Base-by-base conservation (phyloP, 1,139 yeast species). In the Protomyces inouyei region DNA sequence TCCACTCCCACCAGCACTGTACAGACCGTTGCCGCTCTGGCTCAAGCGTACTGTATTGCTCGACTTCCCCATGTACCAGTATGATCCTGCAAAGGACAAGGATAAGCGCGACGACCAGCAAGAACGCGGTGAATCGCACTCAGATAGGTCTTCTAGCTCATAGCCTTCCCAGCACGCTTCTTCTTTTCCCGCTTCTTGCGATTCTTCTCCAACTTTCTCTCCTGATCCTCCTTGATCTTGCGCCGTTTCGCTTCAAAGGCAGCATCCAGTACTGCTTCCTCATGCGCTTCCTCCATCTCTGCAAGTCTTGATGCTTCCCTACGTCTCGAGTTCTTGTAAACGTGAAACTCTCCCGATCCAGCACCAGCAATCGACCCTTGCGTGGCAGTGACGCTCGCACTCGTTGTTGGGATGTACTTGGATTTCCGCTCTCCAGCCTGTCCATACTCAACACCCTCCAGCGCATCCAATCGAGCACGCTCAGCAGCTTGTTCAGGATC, bases 341-440 rank as follows among this genome's bases (percentile, higher is more conserved):
- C 71, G 66, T 76, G 78, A 64, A 76, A 76, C 57, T 76, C 77
- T 9, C 78, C 78, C 0, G 78, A 74, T 4, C 78, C 76, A 0
- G 78, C 76, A n/a, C 76, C 78, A 1, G 78, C 73, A 56, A 73
- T 71, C 1, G 78, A 74, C 2, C 78, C 76, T 55, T 70, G 72
- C 37, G 70, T 69, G 52, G 67, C 68, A 25, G 64, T 69, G 25
- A 70, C 68, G 21, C 70, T 54, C 18, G 69, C 72, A 12, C 70
- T 68, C 54, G 70, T 69, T 1, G 69, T 67, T 28, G 70, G 67
- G 12, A 68, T 16, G 9, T 37, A 37, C 21, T 55, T 32, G 48
- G 48, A 43, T 18, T 43, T 43, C 25, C 48, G 48, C 12, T 43
- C 48, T n/a, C 48, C 48, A 18, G 48, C 48, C 5, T 43, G 48